phyloP scores from a whole-genome alignment of 441 rosid species.

The Arabidopsis hybrid region DNA sequence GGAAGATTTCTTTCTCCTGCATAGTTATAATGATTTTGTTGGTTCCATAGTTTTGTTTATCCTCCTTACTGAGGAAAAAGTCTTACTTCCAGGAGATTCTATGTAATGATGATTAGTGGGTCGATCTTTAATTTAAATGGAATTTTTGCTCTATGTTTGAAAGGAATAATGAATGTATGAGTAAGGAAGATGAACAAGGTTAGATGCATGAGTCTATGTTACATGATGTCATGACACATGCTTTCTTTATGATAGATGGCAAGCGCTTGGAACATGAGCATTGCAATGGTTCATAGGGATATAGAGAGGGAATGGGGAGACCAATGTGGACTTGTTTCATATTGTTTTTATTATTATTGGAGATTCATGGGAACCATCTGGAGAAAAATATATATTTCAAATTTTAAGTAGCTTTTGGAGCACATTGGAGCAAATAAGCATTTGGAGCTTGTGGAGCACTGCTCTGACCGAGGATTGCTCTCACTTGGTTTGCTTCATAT shows the following conservation, averaged over 20 bases:
- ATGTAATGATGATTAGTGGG: background rate
- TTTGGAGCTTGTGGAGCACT: constrained; percentile 98
- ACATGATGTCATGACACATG: constrained; percentile 89
- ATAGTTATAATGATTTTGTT: background rate
- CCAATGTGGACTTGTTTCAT: constrained; percentile 77
- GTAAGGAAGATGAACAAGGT: constrained; percentile 63
- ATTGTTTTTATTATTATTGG: constrained; percentile 63
- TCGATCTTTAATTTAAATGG: background rate
- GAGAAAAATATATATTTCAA: constrained; percentile 66
- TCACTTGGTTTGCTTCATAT: constrained; percentile 84
- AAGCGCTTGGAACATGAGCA: constrained; percentile 98
- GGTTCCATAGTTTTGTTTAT: background rate
- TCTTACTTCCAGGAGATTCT: constrained; percentile 11
- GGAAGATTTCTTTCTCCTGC: background rate
- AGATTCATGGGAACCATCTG: constrained; percentile 78
- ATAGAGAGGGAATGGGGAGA: constrained; percentile 92
- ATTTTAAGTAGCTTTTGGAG: constrained; percentile 86
- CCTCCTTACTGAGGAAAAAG: background rate
- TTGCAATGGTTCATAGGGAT: constrained; percentile 94
- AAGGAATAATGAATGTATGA: background rate
- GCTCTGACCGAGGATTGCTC: constrained; percentile 93
- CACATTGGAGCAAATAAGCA: constrained; percentile 86
- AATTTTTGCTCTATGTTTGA: background rate
- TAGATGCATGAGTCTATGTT: constrained; percentile 67
- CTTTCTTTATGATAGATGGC: constrained; percentile 99